Evolutionary conservation across 2,329 filamentous ascomycete species (phyloP), one percentile per base, ranked within the genome.

Genomic region (Penicillium sp.): DNA sequence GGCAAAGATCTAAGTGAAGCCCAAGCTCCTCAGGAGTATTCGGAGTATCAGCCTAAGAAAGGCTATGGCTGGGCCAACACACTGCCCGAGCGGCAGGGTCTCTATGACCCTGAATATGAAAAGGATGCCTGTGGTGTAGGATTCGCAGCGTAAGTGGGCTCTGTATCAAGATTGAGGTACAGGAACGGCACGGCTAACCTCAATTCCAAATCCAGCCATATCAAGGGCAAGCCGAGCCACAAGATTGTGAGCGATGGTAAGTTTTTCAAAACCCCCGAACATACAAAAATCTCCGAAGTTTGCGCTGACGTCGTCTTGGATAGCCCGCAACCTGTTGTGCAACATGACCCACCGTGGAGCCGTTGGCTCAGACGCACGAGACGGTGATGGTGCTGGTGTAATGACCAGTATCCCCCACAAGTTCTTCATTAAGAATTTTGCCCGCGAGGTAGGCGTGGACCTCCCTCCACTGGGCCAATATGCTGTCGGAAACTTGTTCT

Each of bases 311-410:
- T 53, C 49, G 29, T 54, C 44, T 48, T 13, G 37, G 63, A 59
- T 68, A 95, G 91, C 93, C 66, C 90, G 91, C 65, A 96, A 93
- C 78, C 84, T 99, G 61, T 87, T 99, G 63, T 99, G 95, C 84
- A 98, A 99, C 85, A 99, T 99, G 95, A 98, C 95, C 83, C 95
- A 99, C 83, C 90, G 95, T 76, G 95, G 95, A 83, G 95, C 95
- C 63, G 93, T 98, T 69, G 95, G 95, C 68, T 98, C 95, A 59
- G 95, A 99, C 82, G 92, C 92, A 72, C 90, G 95, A 82, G 95
- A 99, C 75, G 95, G 95, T 75, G 95, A 99, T 76, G 95, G 95
- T 76, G 95, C 95, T 70, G 95, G 95, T 85, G 93, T 98, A 73
- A 99, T 99, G 95, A 98, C 93, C 66, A 97, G 93, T 59, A 96